These are phyloP conservation scores for Cubamyces sp. DNA, from an alignment of 768 basidiomycete genomes.

Conservation along the genomic window DNA sequence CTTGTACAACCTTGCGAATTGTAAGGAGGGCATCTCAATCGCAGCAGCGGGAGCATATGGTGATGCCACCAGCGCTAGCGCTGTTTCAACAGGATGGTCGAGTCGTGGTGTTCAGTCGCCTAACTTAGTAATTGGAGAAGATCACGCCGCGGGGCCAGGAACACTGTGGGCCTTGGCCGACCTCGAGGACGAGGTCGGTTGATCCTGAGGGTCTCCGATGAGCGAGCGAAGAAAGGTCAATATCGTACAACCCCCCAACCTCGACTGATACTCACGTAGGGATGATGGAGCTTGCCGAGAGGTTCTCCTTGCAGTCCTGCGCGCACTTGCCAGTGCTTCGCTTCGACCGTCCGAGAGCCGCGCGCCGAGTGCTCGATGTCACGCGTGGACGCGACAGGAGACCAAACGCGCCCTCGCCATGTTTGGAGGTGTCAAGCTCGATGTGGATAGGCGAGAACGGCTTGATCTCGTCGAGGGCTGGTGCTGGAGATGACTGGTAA, in stretches of 20 bases:
- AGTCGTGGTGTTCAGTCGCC: too few relatives aligned
- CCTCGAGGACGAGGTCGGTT: conserved; percentile 51
- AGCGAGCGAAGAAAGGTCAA: conserved; percentile 31
- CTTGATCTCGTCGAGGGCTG: conserved; percentile 45
- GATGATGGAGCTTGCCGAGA: conserved; percentile 44
- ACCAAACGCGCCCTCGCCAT: conserved; percentile 36
- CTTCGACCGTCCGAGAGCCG: conserved; percentile 66
- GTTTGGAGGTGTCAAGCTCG: conserved; percentile 43
- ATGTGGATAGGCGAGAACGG: conserved; percentile 47
- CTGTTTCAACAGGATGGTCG: too few relatives aligned
- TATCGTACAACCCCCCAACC: not conserved
- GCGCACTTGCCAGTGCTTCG: conserved; percentile 54
- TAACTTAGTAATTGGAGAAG: conserved; percentile 1
- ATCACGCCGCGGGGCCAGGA: conserved; percentile 35
- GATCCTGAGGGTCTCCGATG: conserved; percentile 46
- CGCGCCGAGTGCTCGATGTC: conserved; percentile 58
- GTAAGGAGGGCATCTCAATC: too few relatives aligned
- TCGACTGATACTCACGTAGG: conserved; percentile 50
- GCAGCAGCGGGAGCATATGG: too few relatives aligned
- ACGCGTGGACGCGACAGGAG: conserved; percentile 51
- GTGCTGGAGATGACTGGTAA: conserved; percentile 35
- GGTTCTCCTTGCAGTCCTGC: conserved; percentile 51
- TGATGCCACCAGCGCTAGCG: too few relatives aligned
- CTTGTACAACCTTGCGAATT: too few relatives aligned
- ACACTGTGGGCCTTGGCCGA: conserved; percentile 41